Base-by-base conservation (phyloP, 2,329 filamentous ascomycete species). In the Monilinia aucupariae region DNA sequence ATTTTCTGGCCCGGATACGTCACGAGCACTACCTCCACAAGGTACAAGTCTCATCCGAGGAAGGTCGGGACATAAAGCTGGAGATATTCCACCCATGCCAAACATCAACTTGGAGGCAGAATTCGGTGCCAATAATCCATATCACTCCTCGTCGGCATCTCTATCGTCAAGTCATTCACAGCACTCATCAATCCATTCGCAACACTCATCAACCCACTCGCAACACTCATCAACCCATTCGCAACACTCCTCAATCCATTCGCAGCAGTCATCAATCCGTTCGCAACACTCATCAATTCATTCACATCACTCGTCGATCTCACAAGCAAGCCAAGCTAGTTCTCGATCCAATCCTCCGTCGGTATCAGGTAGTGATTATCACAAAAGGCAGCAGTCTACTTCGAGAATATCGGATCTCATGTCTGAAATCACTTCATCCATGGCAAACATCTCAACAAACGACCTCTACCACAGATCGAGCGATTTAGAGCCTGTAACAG, bases 111-210 rank as follows among this genome's bases (percentile, higher is more conserved):
- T 86, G 9, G 82, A 81, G 1, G 80, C 78, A 39, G 85, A 86
- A 64, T 87, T 87, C 67, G 84, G 84, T 13, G 73, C 79, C 30
- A 80, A 82, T 41, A 88, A 88, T 68, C 82, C 85, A 0, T 87
- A 88, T 68, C 86, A 90, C 69, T 80, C 82, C 4, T 77, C 84
- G 0, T 84, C 85, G 1, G 81, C 83, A 64, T 91, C 87, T 2
- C 81, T 82, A 32, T 86, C 85, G 0, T 90, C 88, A 0, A 85
- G 82, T 22, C 80, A 81, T 51, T 90, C 87, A 2, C 81, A 37
- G n/a, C n/a, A n/a, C n/a, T n/a, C n/a, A n/a, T n/a, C n/a, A n/a
- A n/a, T n/a, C n/a, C n/a, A n/a, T n/a, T n/a, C n/a, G n/a, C n/a
- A n/a, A n/a, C n/a, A n/a, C n/a, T n/a, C n/a, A n/a, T n/a, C n/a